Percentiles rank a stretch among this genome's conserved stretches.
These are phyloP conservation scores for Scheffersomyces insectosa DNA, from an alignment of 1,139 yeast species.

Conservation along the genomic window DNA sequence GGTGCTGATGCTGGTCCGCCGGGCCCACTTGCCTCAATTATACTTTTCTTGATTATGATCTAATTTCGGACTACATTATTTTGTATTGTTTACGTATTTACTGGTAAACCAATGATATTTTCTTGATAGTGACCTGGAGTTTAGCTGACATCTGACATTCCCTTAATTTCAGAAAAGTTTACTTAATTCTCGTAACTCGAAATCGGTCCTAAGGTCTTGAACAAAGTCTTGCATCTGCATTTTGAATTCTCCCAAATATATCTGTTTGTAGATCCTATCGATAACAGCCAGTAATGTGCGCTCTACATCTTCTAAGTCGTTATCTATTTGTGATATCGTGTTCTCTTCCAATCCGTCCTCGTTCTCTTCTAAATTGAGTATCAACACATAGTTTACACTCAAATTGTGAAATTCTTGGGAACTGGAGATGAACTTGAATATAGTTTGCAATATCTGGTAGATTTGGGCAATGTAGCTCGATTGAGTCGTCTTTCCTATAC, in stretches of 20 bases:
- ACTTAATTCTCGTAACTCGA: slow-evolving; percentile 30
- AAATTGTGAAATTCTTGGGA: slow-evolving; percentile 44
- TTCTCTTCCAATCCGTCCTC: slow-evolving; percentile 8
- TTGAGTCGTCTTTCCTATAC: slow-evolving; percentile 42
- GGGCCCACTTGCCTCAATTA: slow-evolving; percentile 2
- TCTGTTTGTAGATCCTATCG: slow-evolving; percentile 23
- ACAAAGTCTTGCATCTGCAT: slow-evolving; percentile 19
- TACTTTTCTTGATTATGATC: not conserved
- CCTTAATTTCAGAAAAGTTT: not conserved
- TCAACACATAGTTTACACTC: slow-evolving; percentile 27
- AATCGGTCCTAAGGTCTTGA: slow-evolving; percentile 31
- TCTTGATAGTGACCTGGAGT: too few relatives aligned
- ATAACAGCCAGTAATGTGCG: slow-evolving; percentile 26
- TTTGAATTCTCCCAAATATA: slow-evolving; percentile 25
- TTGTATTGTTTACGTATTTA: too few relatives aligned
- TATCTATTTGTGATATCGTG: slow-evolving; percentile 16
- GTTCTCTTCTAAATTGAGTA: slow-evolving; percentile 24
- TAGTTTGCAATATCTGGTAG: slow-evolving; percentile 40
- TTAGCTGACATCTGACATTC: too few relatives aligned
- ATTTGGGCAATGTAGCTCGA: slow-evolving; percentile 46
- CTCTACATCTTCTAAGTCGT: slow-evolving; percentile 28
- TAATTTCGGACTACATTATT: too few relatives aligned
- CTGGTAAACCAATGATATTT: too few relatives aligned
- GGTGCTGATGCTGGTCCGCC: not conserved
- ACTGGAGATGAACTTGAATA: slow-evolving; percentile 45